Evolutionary conservation across 495 filamentous ascomycete species (phyloP), one percentile per base, ranked within the genome.

Genomic region (Gamarada debralockiae): DNA sequence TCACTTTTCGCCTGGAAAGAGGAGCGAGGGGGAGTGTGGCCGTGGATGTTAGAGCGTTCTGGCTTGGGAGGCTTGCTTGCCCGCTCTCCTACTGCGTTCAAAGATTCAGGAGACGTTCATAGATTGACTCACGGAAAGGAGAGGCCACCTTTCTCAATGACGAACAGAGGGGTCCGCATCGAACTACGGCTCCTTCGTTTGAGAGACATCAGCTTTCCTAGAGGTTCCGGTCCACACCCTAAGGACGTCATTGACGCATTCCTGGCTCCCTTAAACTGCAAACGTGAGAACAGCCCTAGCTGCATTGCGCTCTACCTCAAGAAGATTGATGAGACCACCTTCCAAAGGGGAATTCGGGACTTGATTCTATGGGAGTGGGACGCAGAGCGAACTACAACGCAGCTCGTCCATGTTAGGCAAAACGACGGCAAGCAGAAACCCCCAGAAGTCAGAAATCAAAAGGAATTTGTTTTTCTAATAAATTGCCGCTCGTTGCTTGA

Each of bases 1-100:
- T 45, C 55, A 24, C 12, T 57, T 12, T 57, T 57, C 25, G 50
- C 55, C 22, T 57, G 55, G 55, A 33, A 41, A 14, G 29, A 23
- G 33, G 47, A 22, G 47, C 15, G 47, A 23, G 33, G 23, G 17
- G 41, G 41, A 44, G 41, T 44, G 41, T 44, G 41, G 41, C 41
- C 41, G 41, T 44, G 41, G 41, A 44, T 44, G 21, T 21, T 44
- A 44, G 46, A 37, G 29, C 24, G 31, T 18, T 33, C 27, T 49
- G 46, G 46, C 29, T 34, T 22, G 8, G 17, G 38, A 31, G 50
- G 50, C 5, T 25, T 51, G 14, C 48, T 51, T n/a, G 48, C 48
- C 21, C 20, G 21, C 20, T 51, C 48, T 41, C 36, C 48, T 29
- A 42, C n/a, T 8, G 33, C 34, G 22, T 51, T 51, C 34, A 6